Base-by-base conservation (phyloP, 2,329 filamentous ascomycete genomes). In the Gliomastix tumulicola region DNA sequence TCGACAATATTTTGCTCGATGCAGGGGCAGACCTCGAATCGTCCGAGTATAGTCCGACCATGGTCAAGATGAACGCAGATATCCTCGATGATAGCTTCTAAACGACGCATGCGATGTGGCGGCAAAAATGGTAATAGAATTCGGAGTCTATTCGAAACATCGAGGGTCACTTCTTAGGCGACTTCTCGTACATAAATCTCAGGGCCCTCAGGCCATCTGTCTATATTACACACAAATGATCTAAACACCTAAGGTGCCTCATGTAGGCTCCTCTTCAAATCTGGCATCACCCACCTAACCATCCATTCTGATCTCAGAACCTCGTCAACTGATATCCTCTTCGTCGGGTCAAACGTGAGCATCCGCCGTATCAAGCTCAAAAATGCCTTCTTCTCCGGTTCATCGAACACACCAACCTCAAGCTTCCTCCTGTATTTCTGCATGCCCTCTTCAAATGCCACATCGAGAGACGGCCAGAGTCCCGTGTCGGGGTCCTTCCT, bases 1-100 rank as follows among this genome's bases (percentile, higher is more conserved):
- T 94, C 1, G 82, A 88, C 36, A 84, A 90, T 51, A 74, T 94
- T 33, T 63, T 92, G 7, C 60, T 84, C 30, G 87, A 85, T 30
- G 87, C 86, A 5, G 86, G 86, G 3, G 82, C 74, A 5, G 72
- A 76, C 37, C 54, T 53, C 5, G 68, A 71, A 36, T 69, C 66
- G 18, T 63, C 65, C 3, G 75, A 80, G 50, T 75, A 79, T 49
- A 82, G 77, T 45, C 79, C 78, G 4, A 78, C 74, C 1, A 70
- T 82, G 64, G 74, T 82, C 30, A 79, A 77, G 59, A 76, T 79
- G 70, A 79, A 72, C 44, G 63, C 77, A 36, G 66, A 80, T 47
- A 69, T 79, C 32, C 53, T 80, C 31, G 69, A 82, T 45, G 75
- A 82, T 47, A 79, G 73, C 17, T 82, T 82, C 46, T 81, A 58